phyloP scores from a whole-genome alignment of 1,284 basidiomycete species.

The Sanghuangporus weigelae region DNA sequence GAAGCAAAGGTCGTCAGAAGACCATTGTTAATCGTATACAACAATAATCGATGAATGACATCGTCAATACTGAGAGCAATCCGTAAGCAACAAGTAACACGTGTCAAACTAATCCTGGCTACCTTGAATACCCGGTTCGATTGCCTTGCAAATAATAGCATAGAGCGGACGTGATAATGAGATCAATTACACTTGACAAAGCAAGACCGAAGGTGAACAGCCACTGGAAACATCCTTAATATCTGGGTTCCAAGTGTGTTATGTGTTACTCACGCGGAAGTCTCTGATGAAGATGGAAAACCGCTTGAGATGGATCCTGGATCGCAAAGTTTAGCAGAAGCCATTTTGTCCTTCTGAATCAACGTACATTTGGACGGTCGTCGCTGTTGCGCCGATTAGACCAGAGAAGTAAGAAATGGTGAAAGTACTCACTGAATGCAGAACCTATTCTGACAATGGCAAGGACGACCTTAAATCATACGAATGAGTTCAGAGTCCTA shows the following conservation, averaged over 20 bases:
- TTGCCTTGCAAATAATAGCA: constrained; percentile 17
- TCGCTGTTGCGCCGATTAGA: constrained; percentile 5
- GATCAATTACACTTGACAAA: constrained; percentile 13
- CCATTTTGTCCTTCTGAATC: neutral
- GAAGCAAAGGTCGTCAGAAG: constrained; percentile 16
- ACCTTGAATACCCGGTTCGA: constrained; percentile 17
- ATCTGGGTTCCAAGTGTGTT: neutral
- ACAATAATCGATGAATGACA: constrained; percentile 13
- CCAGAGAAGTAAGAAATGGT: neutral
- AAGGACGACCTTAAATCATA: constrained; percentile 1
- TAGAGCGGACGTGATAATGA: constrained; percentile 15
- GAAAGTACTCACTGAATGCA: constrained; percentile 11
- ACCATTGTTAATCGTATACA: constrained; percentile 19
- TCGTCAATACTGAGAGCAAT: constrained; percentile 12
- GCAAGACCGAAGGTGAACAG: constrained; percentile 17
- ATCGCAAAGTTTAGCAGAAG: neutral
- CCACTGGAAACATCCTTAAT: constrained; percentile 5
- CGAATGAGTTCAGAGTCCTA: neutral
- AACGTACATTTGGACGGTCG: constrained; percentile 13
- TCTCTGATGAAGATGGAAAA: constrained; percentile 13
- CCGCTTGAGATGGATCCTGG: constrained; percentile 13
- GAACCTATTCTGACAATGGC: constrained; percentile 14
- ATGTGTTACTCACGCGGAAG: constrained; percentile 9
- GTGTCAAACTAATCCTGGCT: neutral
- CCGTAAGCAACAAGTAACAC: neutral